phyloP scores from a whole-genome alignment of 352 stramenopile genomes.

The Phytophthora idaei region DNA sequence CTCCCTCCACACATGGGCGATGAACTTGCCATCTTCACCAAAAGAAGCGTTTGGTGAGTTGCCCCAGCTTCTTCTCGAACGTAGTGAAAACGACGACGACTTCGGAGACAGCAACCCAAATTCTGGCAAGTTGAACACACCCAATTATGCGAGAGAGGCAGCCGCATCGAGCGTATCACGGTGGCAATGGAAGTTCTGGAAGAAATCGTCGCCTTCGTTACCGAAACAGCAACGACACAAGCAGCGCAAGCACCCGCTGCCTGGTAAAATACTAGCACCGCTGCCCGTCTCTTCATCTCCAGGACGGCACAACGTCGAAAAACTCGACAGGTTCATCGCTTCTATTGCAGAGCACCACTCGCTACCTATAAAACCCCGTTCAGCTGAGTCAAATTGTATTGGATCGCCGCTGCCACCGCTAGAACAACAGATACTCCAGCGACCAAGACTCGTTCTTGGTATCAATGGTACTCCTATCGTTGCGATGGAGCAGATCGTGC shows the following conservation, averaged over 20 bases:
- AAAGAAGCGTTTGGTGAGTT: slow-evolving; percentile 19
- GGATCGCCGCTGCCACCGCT: slow-evolving; percentile 37
- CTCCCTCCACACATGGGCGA: slow-evolving; percentile 6
- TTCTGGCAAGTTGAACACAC: slow-evolving; percentile 1
- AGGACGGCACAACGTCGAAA: slow-evolving; percentile 4
- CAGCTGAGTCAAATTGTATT: slow-evolving; percentile 1
- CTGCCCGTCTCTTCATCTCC: slow-evolving; percentile 15
- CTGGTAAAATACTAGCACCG: slow-evolving; percentile 18
- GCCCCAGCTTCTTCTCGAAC: slow-evolving; percentile 26
- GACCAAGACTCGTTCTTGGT: slow-evolving; percentile 47
- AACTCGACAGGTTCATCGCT: slow-evolving; percentile 18
- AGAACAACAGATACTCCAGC: slow-evolving; percentile 47
- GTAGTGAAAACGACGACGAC: slow-evolving; percentile 37
- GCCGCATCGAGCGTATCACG: slow-evolving; percentile 11
- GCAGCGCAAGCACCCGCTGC: slow-evolving; percentile 19
- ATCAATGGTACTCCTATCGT: slow-evolving; percentile 24
- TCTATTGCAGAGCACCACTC: slow-evolving; percentile 10
- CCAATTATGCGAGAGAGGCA: slow-evolving; percentile 11
- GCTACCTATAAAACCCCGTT: background rate
- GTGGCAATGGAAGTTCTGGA: slow-evolving; percentile 36
- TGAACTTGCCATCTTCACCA: slow-evolving; percentile 16
- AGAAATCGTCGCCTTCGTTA: slow-evolving; percentile 5
- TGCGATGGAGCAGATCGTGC: slow-evolving; percentile 57
- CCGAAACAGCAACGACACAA: slow-evolving; percentile 20
- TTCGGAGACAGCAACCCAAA: background rate